A percentile compares a stretch with the other conserved stretches of the same genome.
These are phyloP conservation scores for Boletus rubescentipes DNA, from an alignment of 768 basidiomycete species.

Conservation along the genomic window DNA sequence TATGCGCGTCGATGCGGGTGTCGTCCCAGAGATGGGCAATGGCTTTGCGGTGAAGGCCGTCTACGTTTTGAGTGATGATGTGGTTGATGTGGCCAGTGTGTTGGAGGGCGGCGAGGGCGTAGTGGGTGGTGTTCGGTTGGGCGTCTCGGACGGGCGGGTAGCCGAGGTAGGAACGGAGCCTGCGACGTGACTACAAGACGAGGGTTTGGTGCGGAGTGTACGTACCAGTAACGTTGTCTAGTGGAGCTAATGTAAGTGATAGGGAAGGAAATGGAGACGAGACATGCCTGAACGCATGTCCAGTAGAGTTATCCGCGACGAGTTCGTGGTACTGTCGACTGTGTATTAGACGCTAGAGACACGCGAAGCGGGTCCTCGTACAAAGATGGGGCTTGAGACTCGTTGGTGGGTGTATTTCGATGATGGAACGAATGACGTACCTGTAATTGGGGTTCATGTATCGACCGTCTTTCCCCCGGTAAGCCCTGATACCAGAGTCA, in stretches of 20 bases:
- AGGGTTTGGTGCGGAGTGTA: background rate
- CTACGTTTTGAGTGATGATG: constrained; percentile 90
- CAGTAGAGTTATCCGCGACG: constrained; percentile 66
- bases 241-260: constrained; percentile 6
- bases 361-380: constrained; percentile 17
- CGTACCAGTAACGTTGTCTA: constrained; percentile 84
- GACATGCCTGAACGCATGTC: constrained; percentile 66
- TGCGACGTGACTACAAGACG: constrained; percentile 4
- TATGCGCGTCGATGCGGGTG: constrained; percentile 37
- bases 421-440: constrained; percentile 37
- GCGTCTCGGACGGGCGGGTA: constrained; percentile 85
- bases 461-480: constrained; percentile 80
- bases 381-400: constrained; percentile 54
- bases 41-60: constrained; percentile 89
- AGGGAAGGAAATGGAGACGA: background rate
- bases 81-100: constrained; percentile 56
- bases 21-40: constrained; percentile 45
- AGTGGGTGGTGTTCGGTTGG: constrained; percentile 86
- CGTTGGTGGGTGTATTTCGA: background rate
- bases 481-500: constrained; percentile 94
- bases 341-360: constrained; percentile 9
- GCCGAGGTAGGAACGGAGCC: constrained; percentile 78
- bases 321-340: constrained; percentile 70
- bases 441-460: constrained; percentile 92
- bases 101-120: constrained; percentile 80